phyloP scores from a whole-genome alignment of 73 alveolate genomes.

The Symbiodinium natans region DNA sequence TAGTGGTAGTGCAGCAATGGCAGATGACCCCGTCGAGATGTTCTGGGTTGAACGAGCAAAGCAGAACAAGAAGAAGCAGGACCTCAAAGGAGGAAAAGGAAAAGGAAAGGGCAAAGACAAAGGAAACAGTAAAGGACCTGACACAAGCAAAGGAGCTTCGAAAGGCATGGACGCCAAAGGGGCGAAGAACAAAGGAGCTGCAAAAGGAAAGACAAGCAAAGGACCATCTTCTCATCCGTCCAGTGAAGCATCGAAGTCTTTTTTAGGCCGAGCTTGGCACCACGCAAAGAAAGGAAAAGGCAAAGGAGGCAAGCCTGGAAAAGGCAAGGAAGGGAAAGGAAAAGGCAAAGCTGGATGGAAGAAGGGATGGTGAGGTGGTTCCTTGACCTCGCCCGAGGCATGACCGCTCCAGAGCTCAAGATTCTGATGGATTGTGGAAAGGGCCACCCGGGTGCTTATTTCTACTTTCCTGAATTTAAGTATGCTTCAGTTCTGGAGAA shows the following conservation, averaged over 20 bases:
- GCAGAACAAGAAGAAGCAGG: neutral
- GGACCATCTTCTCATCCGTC: neutral
- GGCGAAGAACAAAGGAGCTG: neutral
- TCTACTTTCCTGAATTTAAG: neutral
- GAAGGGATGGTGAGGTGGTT: neutral
- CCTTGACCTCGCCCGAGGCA: neutral
- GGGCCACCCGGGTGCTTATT: conserved; percentile 4
- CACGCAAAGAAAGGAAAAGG: conserved; percentile 47
- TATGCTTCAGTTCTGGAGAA: neutral
- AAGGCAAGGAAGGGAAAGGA: neutral
- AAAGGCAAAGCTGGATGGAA: conserved; percentile 16
- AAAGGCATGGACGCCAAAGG: neutral
- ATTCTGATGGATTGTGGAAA: neutral
- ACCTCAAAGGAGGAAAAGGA: neutral
- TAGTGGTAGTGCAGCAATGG: neutral
- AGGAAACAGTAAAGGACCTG: neutral
- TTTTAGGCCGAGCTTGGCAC: conserved; percentile 4
- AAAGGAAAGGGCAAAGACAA: neutral
- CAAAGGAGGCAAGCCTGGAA: conserved; percentile 26
- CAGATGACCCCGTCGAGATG: neutral
- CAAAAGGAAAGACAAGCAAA: neutral
- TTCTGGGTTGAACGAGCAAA: neutral
- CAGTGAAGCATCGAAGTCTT: neutral
- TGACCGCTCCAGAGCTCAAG: conserved; percentile 1
- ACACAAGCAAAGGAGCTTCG: neutral